These are phyloP conservation scores for Saturnispora quitensis DNA, from an alignment of 805 yeast species.

Conservation along the genomic window DNA sequence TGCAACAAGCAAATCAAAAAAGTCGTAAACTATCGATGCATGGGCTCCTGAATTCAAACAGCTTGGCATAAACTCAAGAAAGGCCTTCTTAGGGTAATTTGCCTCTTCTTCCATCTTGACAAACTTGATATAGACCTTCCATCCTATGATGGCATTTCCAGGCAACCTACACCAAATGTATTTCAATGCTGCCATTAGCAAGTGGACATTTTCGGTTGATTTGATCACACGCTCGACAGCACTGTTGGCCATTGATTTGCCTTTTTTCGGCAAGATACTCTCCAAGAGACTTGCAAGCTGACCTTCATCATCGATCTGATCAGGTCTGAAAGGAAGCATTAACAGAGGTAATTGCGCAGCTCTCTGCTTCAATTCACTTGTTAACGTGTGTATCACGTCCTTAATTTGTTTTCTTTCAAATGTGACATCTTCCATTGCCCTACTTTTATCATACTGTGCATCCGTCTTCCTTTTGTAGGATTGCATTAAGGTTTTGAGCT, in stretches of 20 bases:
- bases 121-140: slow-evolving; percentile 73
- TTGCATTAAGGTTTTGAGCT: slow-evolving; percentile 20
- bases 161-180: slow-evolving; percentile 85
- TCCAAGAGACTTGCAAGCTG: slow-evolving; percentile 50
- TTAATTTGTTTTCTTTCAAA: slow-evolving; percentile 60
- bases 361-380: slow-evolving; percentile 59
- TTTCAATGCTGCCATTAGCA: slow-evolving; percentile 64
- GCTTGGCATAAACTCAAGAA: slow-evolving; percentile 74
- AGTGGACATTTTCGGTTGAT: slow-evolving; percentile 49
- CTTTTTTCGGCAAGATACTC: slow-evolving; percentile 37
- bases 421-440: slow-evolving; percentile 27
- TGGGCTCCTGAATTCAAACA: slow-evolving; percentile 78
- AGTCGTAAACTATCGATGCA: slow-evolving; percentile 83
- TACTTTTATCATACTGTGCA: slow-evolving; percentile 17
- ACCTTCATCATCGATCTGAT: slow-evolving; percentile 48
- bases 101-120: slow-evolving; percentile 54
- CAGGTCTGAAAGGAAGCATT: slow-evolving; percentile 69
- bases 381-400: slow-evolving; percentile 57
- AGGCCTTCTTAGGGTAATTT: slow-evolving; percentile 63
- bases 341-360: slow-evolving; percentile 69
- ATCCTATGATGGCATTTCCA: slow-evolving; percentile 70
- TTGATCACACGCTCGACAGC: slow-evolving; percentile 35
- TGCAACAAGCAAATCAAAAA: slow-evolving; percentile 69
- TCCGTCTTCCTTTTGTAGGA: slow-evolving; percentile 24
- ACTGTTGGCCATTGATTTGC: slow-evolving; percentile 35